Conservation (phyloP, 2,329 filamentous ascomycete species). For the Phialemoniopsis sp. region DNA sequence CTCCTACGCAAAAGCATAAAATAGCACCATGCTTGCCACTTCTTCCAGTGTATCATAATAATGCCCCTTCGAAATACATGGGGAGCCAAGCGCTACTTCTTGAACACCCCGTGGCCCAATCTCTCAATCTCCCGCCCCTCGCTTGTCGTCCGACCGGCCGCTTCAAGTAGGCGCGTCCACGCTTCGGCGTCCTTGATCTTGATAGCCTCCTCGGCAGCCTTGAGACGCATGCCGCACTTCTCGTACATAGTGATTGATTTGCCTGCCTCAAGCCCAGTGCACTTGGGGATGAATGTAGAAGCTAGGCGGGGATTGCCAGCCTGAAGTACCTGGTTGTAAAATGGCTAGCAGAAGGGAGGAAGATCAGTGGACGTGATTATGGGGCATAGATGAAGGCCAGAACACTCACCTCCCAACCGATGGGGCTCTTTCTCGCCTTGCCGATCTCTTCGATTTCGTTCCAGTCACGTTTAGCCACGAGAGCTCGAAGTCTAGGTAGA, state of each 20-base stretch:
- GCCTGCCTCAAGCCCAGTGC: slow-evolving; percentile 62
- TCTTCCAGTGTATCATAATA: not conserved
- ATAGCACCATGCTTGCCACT: not conserved
- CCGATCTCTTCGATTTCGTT: slow-evolving; percentile 83
- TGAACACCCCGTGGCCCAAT: slow-evolving; percentile 59
- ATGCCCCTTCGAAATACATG: too few relatives aligned
- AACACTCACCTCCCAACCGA: slow-evolving; percentile 86
- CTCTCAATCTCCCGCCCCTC: slow-evolving; percentile 78
- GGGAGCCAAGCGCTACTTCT: slow-evolving; percentile 24
- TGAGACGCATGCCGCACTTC: slow-evolving; percentile 85
- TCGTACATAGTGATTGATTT: slow-evolving; percentile 90
- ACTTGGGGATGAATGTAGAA: slow-evolving; percentile 81
- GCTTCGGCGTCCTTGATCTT: slow-evolving; percentile 73
- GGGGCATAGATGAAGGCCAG: not conserved
- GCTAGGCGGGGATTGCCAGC: slow-evolving; percentile 90
- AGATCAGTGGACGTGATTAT: too few relatives aligned
- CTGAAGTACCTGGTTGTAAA: slow-evolving; percentile 82
- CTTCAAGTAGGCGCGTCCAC: slow-evolving; percentile 70
- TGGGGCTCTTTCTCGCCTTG: slow-evolving; percentile 78
- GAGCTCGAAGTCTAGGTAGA: slow-evolving; percentile 66
- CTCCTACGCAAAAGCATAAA: too few relatives aligned
- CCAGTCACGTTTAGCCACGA: slow-evolving; percentile 90
- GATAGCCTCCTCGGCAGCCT: slow-evolving; percentile 88
- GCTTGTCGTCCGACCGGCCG: slow-evolving; percentile 64
- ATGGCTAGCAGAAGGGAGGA: slow-evolving; percentile 52